A percentile compares a stretch with the other conserved stretches of the same genome.
These are phyloP conservation scores for Pythium volutum DNA, from an alignment of 352 stramenopile genomes.

Conservation along the genomic window DNA sequence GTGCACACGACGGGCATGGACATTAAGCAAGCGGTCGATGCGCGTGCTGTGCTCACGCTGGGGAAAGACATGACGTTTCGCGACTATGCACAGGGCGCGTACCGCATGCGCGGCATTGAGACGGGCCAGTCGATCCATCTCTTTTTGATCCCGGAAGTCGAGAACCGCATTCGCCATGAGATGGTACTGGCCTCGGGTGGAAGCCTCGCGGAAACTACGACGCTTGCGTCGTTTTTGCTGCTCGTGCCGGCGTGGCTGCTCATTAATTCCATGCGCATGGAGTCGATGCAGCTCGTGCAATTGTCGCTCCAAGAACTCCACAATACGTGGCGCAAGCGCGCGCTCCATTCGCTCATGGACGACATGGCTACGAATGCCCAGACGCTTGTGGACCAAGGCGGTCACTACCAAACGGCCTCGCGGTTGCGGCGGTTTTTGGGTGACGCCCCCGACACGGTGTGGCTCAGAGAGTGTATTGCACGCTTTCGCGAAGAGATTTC, in stretches of 20 bases:
- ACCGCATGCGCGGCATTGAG: slow-evolving; percentile 90
- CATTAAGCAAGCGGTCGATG: slow-evolving; percentile 90
- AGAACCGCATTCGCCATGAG: slow-evolving; percentile 84
- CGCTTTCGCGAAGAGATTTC: slow-evolving; percentile 82
- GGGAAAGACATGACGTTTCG: slow-evolving; percentile 97
- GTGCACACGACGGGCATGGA: slow-evolving; percentile 94
- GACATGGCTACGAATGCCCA: slow-evolving; percentile 23
- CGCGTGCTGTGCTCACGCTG: slow-evolving; percentile 86
- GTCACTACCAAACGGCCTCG: slow-evolving; percentile 29
- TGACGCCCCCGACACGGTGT: slow-evolving; percentile 29
- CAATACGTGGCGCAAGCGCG: slow-evolving; percentile 97
- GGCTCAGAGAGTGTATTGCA: slow-evolving; percentile 67
- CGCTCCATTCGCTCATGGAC: slow-evolving; percentile 88
- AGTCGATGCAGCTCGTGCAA: slow-evolving; percentile 99
- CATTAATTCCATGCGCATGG: slow-evolving; percentile 99
- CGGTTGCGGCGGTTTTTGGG: slow-evolving; percentile 70
- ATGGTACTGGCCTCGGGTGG: slow-evolving; percentile 41
- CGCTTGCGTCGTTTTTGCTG: slow-evolving; percentile 63
- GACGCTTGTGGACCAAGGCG: not conserved
- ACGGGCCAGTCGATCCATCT: slow-evolving; percentile 91
- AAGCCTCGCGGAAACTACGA: slow-evolving; percentile 12
- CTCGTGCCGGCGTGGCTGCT: slow-evolving; percentile 94
- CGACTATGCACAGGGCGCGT: slow-evolving; percentile 91
- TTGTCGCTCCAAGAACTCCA: slow-evolving; percentile 96
- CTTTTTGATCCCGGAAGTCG: slow-evolving; percentile 92